Evolutionary conservation across 2,329 filamentous ascomycete genomes (phyloP), one percentile per base, ranked within the genome.

Genomic region (Proliferodiscus dingleyae): DNA sequence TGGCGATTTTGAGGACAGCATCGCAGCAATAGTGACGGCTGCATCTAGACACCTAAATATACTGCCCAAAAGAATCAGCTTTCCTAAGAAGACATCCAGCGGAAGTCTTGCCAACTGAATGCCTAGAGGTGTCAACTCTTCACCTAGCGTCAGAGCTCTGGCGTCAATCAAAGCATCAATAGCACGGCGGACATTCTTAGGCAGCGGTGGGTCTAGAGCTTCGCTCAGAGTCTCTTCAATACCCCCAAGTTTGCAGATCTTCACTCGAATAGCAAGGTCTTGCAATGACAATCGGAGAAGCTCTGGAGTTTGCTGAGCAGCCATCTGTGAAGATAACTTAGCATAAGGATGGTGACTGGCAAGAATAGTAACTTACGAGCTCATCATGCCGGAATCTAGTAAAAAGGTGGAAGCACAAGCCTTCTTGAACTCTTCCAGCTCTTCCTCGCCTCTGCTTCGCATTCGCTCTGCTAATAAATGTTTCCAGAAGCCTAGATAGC

Each of bases 81-180:
- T 98, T 15, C 91, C 91, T 1, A 98, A 74, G 65, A 95, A 95
- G 9, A 96, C 91, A 62, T 98, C 93, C 2, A 98, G 71, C 1
- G 93, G 93, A 6, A 98, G 68, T 51, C 89, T 86, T 1, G 93
- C 90, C 23, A 98, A 75, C 62, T 96, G 90, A 34, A 81, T 74
- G 4, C 93, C 93, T 13, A 98, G 74, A 1, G 89, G 80, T 0
- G 93, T 98, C 33, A 98, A 71, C 41, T 91, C 87, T 66, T 98
- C 93, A 2, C 73, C 69, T 9, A 78, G 65, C 0, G 90, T 96
- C 41, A 98, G 71, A 3, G 93, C 93, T 49, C 89, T 86, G 13
- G 96, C 93, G 61, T 98, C 93, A 34, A 97, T 80, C 4, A 98
- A 77, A 3, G 91, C 89, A 64, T 97, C 91, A 44, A 98, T 85